Evolutionary conservation across 2,329 filamentous ascomycete genomes (phyloP).

Genomic region (Ophiosphaerella herpotricha): DNA sequence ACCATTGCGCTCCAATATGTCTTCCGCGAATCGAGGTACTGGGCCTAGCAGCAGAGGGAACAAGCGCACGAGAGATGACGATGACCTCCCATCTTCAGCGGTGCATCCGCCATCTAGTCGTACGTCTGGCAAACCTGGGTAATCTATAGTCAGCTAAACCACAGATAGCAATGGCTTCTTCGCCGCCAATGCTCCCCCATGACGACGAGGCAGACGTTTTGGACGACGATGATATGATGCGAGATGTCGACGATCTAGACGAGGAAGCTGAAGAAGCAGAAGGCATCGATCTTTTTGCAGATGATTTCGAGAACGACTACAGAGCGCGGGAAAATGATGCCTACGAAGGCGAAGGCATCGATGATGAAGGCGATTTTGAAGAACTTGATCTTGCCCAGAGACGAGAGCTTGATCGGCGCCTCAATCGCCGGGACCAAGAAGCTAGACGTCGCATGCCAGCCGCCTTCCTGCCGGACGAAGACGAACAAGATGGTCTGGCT

Average conservation of each 20-base stretch:
- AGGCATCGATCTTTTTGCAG: slow-evolving; percentile 72
- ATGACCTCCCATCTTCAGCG: slow-evolving; percentile 62
- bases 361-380: slow-evolving; percentile 81
- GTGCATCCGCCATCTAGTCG: slow-evolving; percentile 66
- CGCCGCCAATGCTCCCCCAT: slow-evolving; percentile 68
- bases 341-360: slow-evolving; percentile 74
- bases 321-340: slow-evolving; percentile 56
- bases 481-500: slow-evolving; percentile 81
- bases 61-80: slow-evolving; percentile 69
- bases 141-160: slow-evolving; percentile 13
- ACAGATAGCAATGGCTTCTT: slow-evolving; percentile 60
- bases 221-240: slow-evolving; percentile 68
- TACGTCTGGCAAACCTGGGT: slow-evolving; percentile 48
- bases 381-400: slow-evolving; percentile 69
- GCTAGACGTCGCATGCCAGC: slow-evolving; percentile 68
- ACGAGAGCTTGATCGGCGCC: slow-evolving; percentile 71
- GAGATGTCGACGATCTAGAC: slow-evolving; percentile 69
- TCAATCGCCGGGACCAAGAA: slow-evolving; percentile 75
- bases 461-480: slow-evolving; percentile 78
- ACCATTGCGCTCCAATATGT: slow-evolving; percentile 78
- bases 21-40: slow-evolving; percentile 79
- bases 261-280: slow-evolving; percentile 72
- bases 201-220: slow-evolving; percentile 72
- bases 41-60: slow-evolving; percentile 61
- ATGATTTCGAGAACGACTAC: slow-evolving; percentile 69